Percentiles rank a stretch among this genome's conserved stretches.
Conservation (phyloP, 208 protist species). For the Tritrichomonas foetus region DNA sequence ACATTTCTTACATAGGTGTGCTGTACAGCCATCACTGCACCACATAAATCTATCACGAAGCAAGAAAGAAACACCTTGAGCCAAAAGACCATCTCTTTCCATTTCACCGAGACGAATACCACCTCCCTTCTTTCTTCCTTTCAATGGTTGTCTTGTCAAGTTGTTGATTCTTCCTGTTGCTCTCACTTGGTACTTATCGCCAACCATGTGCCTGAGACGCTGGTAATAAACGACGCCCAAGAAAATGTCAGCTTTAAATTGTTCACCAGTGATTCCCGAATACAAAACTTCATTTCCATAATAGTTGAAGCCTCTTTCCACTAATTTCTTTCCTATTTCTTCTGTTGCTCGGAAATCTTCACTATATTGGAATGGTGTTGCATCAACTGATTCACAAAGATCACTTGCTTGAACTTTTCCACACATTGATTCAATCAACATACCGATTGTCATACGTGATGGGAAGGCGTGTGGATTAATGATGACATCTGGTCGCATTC, state of each 20-base stretch:
- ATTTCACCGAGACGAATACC: constrained; percentile 99
- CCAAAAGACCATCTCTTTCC: constrained; percentile 98
- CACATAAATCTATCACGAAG: constrained; percentile 91
- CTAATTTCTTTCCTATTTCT: constrained; percentile 75
- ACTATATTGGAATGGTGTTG: constrained; percentile 73
- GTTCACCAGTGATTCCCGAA: constrained; percentile 87
- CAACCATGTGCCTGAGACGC: constrained; percentile 97
- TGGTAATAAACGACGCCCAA: constrained; percentile 95
- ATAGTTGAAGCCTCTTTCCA: constrained; percentile 48
- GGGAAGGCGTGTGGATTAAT: constrained; percentile 99
- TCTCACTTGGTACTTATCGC: constrained; percentile 98
- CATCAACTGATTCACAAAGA: constrained; percentile 69
- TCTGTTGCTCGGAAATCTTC: constrained; percentile 71
- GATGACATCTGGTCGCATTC: constrained; percentile 96
- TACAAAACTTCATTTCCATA: constrained; percentile 63
- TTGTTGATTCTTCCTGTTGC: constrained; percentile 79
- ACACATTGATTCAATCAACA: constrained; percentile 65
- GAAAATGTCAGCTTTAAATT: constrained; percentile 56
- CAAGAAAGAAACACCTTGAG: constrained; percentile 95
- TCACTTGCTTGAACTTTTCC: constrained; percentile 52
- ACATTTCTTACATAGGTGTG: constrained; percentile 56
- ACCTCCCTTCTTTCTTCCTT: constrained; percentile 75
- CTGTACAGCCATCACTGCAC: constrained; percentile 63
- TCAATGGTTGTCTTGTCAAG: constrained; percentile 95
- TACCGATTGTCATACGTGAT: constrained; percentile 99